Percentiles rank a stretch among this genome's conserved stretches.
These are phyloP conservation scores for Piper longum DNA, from an alignment of 164 flowering plant species.

Conservation along the genomic window DNA sequence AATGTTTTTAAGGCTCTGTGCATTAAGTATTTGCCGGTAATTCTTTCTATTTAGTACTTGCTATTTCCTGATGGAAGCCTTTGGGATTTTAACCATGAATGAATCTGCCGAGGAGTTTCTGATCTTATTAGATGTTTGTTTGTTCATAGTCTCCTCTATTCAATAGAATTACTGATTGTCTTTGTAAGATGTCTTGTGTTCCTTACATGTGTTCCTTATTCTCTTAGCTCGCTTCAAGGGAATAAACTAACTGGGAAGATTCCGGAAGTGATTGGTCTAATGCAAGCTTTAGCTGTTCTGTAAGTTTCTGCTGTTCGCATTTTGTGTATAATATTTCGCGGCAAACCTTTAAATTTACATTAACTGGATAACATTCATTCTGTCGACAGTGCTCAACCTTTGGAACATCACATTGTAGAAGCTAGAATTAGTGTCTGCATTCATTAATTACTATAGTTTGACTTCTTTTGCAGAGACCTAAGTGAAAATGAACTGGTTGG, in stretches of 20 bases:
- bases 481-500: conserved; percentile 86
- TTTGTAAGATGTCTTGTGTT: background rate
- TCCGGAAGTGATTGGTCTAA: conserved; percentile 90
- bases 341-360: too few species aligned
- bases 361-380: background rate
- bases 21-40: background rate
- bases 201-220: background rate
- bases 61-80: too few species aligned
- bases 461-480: conserved; percentile 43
- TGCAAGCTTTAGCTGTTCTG: conserved; percentile 97
- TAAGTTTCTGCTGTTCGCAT: conserved; percentile 20
- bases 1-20: background rate
- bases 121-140: too few species aligned
- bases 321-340: background rate
- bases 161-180: background rate
- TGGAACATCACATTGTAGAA: too few species aligned
- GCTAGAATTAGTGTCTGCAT: background rate
- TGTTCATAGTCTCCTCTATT: too few species aligned
- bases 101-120: too few species aligned
- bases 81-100: too few species aligned
- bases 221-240: conserved; percentile 75
- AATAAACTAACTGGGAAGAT: conserved; percentile 72
- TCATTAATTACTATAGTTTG: background rate
- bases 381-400: background rate
- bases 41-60: too few species aligned